These are phyloP conservation scores for Candida pseudocylindracea DNA, from an alignment of 1,139 yeast genomes.

Conservation along the genomic window DNA sequence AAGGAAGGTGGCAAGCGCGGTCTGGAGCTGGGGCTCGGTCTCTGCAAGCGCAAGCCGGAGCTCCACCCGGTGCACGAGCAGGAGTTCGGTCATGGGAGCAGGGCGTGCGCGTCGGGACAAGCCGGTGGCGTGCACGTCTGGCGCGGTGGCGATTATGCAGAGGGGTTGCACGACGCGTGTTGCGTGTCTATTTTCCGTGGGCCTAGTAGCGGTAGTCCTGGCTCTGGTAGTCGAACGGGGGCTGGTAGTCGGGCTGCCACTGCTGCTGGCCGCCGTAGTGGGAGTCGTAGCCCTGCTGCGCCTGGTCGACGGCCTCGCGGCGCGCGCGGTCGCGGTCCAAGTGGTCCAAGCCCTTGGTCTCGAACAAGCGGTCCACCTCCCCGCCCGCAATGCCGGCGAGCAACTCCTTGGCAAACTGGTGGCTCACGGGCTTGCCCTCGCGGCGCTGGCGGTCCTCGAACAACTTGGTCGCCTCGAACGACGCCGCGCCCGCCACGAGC, in stretches of 20 bases:
- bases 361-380: slow-evolving; percentile 13
- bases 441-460: slow-evolving; percentile 13
- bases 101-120: too few species aligned
- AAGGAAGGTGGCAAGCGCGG: slow-evolving; percentile 36
- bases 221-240: slow-evolving; percentile 10
- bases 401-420: slow-evolving; percentile 11
- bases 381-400: slow-evolving; percentile 12
- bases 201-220: slow-evolving; percentile 4
- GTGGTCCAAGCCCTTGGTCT: slow-evolving; percentile 13
- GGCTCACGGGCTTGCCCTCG: slow-evolving; percentile 12
- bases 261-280: slow-evolving; percentile 10
- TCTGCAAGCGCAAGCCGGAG: slow-evolving; percentile 63
- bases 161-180: too few species aligned
- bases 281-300: slow-evolving; percentile 8
- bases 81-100: slow-evolving; percentile 19
- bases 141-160: too few species aligned
- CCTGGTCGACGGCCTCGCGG: slow-evolving; percentile 8
- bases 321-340: slow-evolving; percentile 10
- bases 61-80: slow-evolving; percentile 56
- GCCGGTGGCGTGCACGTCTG: too few species aligned
- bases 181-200: too few species aligned
- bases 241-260: slow-evolving; percentile 10
- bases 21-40: slow-evolving; percentile 39
- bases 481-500: slow-evolving; percentile 13
- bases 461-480: slow-evolving; percentile 12